Evolutionary conservation across 1,284 basidiomycete species (phyloP), one percentile per base, ranked within the genome.

Genomic region (Boletus holoroseus): DNA sequence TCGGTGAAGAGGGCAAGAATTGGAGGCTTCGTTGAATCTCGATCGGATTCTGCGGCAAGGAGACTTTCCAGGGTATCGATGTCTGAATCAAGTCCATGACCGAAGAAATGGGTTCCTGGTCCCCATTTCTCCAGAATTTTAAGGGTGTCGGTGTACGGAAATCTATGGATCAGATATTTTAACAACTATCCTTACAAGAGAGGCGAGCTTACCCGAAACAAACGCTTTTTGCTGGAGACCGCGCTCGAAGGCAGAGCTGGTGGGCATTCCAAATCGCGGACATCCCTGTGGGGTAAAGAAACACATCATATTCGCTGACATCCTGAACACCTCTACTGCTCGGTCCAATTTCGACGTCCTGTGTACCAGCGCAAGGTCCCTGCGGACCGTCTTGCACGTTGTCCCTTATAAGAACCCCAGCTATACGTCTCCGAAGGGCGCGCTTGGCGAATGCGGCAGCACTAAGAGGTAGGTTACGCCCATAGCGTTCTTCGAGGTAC

Each of bases 91-190:
- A 85, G 71, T 1, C 95, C 95, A 55, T 82, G 75, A 3, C 94
- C 95, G 53, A 91, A 80, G 73, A 98, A 96, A 68, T 92, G 78
- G 59, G 88, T 93, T 0, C 96, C 96, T 1, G 91, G 90, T 1
- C 96, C 96, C 92, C 94, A 99, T 70, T 99, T 98, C 59, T 95
- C 76, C 4, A 99, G 75, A 38, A 96, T 83, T 71, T 99, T 99
- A 54, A 97, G 79, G n/a, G 95, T 98, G 68, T 99, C 96, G 8
- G 86, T 92, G 69, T 98, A 99, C 0, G 94, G 90, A 70, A 99
- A 99, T 16, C 94, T 95, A 55, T 16, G 48, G 7, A n/a, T 31
- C 40, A 44, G 39, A 56, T 3, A 47, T 18, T 28, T 58, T 38
- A 54, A 20, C 3, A 20, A 51, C 5, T 50, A 31, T 47, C 3